Base-by-base conservation (phyloP, 2,329 filamentous ascomycete genomes). In the Diaporthe ilicicola region DNA sequence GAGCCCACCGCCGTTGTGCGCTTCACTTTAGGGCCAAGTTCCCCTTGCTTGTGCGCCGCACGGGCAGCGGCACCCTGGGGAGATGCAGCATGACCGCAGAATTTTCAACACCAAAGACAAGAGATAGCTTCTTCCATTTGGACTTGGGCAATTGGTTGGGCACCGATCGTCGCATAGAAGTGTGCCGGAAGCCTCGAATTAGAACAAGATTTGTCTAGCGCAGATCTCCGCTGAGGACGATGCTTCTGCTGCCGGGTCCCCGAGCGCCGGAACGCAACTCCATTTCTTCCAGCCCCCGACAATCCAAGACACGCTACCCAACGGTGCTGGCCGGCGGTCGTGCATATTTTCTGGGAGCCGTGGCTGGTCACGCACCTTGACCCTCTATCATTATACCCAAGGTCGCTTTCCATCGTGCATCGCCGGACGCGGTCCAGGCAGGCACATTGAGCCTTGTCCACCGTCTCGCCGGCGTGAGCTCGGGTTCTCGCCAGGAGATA, bases 91-190 rank as follows among this genome's bases (percentile, higher is more conserved):
- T 55, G 55, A 68, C 53, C 65, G 73, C 68, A 73, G 72, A 73
- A 53, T 74, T 74, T 74, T 72, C 61, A 67, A 53, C 73, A 71
- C 72, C 74, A 72, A 69, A 48, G 70, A 72, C 71, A 68, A 66
- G 72, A 66, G 66, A 64, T 55, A 70, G n/a, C 48, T 66, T 72
- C 50, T 65, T 15, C 32, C 44, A 39, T 34, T 61, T 51, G 71
- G 67, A 67, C 68, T 53, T 70, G 71, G 72, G 67, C 69, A 61
- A 71, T 71, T 73, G 71, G 69, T 74, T 74, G 74, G 75, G 72
- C 73, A 74, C 72, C 73, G 69, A 73, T 56, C 42, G 44, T 46
- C 54, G 56, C n/a, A 67, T 27, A 56, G 22, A 48, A 59, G 39
- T 37, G 53, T 59, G 65, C 53, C 51, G 44, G 42, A 56, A 59